These are phyloP conservation scores for Ophiostoma novo-ulmi DNA, from an alignment of 2,329 filamentous ascomycete species.

Conservation along the genomic window DNA sequence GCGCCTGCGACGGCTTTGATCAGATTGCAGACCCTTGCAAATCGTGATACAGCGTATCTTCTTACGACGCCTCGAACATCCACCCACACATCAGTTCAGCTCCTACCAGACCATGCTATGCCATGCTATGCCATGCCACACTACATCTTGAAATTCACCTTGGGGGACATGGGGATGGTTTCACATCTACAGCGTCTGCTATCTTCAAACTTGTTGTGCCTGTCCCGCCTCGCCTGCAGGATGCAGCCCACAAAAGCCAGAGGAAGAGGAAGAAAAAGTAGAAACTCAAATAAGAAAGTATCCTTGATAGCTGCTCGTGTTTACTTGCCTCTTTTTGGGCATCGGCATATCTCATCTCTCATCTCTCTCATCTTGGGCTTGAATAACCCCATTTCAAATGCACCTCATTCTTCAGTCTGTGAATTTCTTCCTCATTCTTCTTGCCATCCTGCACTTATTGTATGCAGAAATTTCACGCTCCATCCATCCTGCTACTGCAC, in stretches of 20 bases:
- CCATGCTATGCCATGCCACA: not conserved
- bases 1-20: not conserved
- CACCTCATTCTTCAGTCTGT: slow-evolving; percentile 6
- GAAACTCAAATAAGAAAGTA: not conserved
- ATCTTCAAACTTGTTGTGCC: not conserved
- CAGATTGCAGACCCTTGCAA: not conserved
- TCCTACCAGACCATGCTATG: not conserved
- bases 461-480: slow-evolving; percentile 21
- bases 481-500: slow-evolving; percentile 20
- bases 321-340: not conserved
- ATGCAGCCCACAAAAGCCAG: slow-evolving; percentile 11
- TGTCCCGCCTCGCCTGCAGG: slow-evolving; percentile 7
- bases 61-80: not conserved
- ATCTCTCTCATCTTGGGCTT: not conserved
- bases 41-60: not conserved
- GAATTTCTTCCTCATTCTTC: not conserved
- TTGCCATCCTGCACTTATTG: slow-evolving; percentile 11
- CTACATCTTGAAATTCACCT: slow-evolving; percentile 5
- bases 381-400: not conserved
- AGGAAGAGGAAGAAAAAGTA: not conserved
- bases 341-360: not conserved
- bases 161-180: slow-evolving; percentile 13
- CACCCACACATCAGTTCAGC: not conserved
- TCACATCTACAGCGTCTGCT: not conserved
- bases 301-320: not conserved